Evolutionary conservation across 306 rosid genomes (phyloP), one percentile per base, ranked within the genome.

Genomic region (Cicer yamashitae): DNA sequence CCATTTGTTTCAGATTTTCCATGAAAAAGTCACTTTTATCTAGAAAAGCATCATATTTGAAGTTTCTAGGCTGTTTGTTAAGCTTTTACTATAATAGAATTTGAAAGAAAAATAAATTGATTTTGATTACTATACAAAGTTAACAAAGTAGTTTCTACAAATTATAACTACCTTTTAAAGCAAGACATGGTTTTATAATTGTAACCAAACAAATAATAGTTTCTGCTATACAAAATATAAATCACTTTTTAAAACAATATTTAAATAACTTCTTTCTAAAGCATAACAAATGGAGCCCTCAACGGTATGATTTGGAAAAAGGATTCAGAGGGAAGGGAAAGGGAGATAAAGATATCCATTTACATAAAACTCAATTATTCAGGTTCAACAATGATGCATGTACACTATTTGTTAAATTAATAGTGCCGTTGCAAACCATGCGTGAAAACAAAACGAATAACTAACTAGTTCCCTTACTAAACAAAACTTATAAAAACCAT

Each of bases 151-250:
- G 14, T 2, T 47, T 12, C 53, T 47, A 48, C 37, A 50, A 50
- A 50, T 53, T 17, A 53, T 18, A 53, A 17, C 34, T 17, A 17
- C 12, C 60, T 54, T 17, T 53, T 17, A 17, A 54, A 15, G 18
- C 11, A 53, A 54, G 18, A 54, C 34, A 17, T 7, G 6, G 9
- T 18, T 53, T 53, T 17, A 8, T 2, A 53, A 8, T 54, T 8
- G 12, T 54, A 51, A 54, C 60, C 5, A 8, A 54, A 54, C 11
- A 2, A 17, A 17, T 8, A 17, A 8, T 17, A 17, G 60, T 30
- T 54, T 54, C 60, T 56, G 62, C 63, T 57, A 22, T 57, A 22
- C 39, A 22, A 22, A 57, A 20, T 57, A 57, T 57, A 57, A 10
- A 20, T 10, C 62, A 10, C 62, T 56, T 56, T 52, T 15, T 52